Evolutionary conservation across 805 yeast species (phyloP), one percentile per base, ranked within the genome.

Genomic region (Saturnispora ahearnii): DNA sequence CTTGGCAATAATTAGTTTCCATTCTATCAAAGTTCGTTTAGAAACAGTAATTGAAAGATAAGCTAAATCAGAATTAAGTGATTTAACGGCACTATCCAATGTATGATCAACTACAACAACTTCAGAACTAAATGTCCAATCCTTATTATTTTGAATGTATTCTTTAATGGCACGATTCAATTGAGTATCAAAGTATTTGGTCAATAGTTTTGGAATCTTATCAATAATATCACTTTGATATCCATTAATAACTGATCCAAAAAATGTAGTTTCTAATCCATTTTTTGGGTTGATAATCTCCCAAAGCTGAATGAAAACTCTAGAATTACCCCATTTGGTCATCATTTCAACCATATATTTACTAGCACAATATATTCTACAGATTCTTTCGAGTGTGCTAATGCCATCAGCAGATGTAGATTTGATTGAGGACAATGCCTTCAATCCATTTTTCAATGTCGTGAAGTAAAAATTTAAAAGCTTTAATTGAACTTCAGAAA

Each of bases 401-500:
- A 63, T 50, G 24, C 57, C 62, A 37, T 59, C 59, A 18, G 44
- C 44, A n/a, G 37, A 21, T 4, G 48, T 53, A 13, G 41, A 48
- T 50, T 59, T 54, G 60, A 63, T 56, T 55, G 57, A 13, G 71
- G 74, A 74, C 53, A 76, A 71, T 2, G 71, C 70, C 31, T 68
- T 66, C 30, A 73, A 63, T 13, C 74, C 70, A 12, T 65, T 68
- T 34, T 68, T 62, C 36, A 81, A 60, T 12, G 67, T 66, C 6
- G 66, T 69, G 52, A 68, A 70, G 58, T 81, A 83, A 38, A 65
- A 65, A 46, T 81, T 83, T 28, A 84, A 58, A 28, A 84, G 59
- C 24, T 71, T 68, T 41, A 82, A 60, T 60, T 84, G 90, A 41
- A 84, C 75, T 22, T 73, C 76, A 18, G 78, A 67, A 7, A 83